Evolutionary conservation across 306 rosid genomes (phyloP), one percentile per base, ranked within the genome.

Genomic region (Trichosanthes cucumerina): DNA sequence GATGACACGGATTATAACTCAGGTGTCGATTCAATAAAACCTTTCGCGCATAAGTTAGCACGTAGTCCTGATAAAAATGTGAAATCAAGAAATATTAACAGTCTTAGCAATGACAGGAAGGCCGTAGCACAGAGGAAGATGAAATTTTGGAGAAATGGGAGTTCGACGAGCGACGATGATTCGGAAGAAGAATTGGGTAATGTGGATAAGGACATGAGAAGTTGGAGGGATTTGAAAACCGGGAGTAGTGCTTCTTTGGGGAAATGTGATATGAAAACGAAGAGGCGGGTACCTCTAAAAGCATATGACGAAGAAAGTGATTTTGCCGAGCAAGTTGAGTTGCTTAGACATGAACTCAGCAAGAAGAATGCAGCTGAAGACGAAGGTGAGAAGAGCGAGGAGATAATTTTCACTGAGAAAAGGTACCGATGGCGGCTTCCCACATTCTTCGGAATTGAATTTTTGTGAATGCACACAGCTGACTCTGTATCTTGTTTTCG

Each of bases 231-330:
- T 77, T 74, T 81, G 81, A 85, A 56, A 79, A 76, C 75, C n/a
- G 95, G 93, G 21, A 88, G 96, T 46, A 88, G 89, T 85, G 93
- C 95, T 84, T 84, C 97, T 19, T 76, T 94, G 84, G 96, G 97
- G 60, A 88, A 84, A 80, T 81, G 84, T 86, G 97, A 95, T 84
- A 80, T 88, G 57, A 95, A 92, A 88, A 82, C 54, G 34, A 86
- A 79, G 81, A 89, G 87, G 88, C 86, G 97, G 80, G 82, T 91
- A 47, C 84, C 84, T 19, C 88, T 83, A 0, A 85, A 80, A 79
- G 1, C 79, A 14, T 81, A 60, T 64, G 87, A 84, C 0, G 91
- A 89, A 39, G 89, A 80, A 53, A 58, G 64, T 43, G 87, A 87
- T 81, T 79, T 87, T 64, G 21, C 85, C 7, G 90, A 88, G 69